Percentiles rank a stretch among this genome's conserved stretches.
Conservation (phyloP, 352 stramenopile species). For the Phytophthora macrochlamydospora region DNA sequence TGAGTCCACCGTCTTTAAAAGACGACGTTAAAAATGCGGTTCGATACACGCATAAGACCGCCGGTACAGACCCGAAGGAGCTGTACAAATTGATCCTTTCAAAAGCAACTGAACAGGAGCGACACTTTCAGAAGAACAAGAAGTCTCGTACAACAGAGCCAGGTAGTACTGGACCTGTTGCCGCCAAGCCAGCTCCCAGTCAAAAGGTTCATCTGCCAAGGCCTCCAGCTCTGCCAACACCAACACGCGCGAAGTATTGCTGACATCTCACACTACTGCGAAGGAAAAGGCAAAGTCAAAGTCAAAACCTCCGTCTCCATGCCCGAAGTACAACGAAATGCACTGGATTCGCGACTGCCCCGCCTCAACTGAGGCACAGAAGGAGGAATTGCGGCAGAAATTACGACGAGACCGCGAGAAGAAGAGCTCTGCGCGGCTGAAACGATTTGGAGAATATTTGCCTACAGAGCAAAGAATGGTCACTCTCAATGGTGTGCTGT, state of each 20-base stretch:
- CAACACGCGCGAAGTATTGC: not conserved
- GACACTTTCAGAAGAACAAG: conserved; percentile 2
- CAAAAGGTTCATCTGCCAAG: too few relatives aligned
- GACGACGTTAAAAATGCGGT: not conserved
- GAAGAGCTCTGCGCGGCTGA: not conserved
- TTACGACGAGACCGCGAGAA: not conserved
- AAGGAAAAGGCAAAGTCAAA: not conserved
- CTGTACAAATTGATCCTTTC: not conserved
- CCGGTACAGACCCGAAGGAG: not conserved
- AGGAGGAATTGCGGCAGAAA: not conserved
- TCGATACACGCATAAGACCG: not conserved
- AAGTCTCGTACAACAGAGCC: not conserved
- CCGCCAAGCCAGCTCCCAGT: not conserved
- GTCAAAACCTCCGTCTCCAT: not conserved
- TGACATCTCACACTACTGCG: not conserved
- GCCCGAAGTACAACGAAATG: not conserved
- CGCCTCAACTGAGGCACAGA: not conserved
- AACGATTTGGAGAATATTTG: not conserved
- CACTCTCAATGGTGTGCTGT: not conserved
- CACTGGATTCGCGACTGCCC: not conserved
- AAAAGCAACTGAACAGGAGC: not conserved
- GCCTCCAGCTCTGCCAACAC: too few relatives aligned
- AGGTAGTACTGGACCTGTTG: not conserved
- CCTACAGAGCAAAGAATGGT: not conserved
- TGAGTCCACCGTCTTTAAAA: not conserved